Evolutionary conservation across 352 stramenopile genomes (phyloP), one percentile per base, ranked within the genome.

Genomic region (Elongisporangium senticosum): DNA sequence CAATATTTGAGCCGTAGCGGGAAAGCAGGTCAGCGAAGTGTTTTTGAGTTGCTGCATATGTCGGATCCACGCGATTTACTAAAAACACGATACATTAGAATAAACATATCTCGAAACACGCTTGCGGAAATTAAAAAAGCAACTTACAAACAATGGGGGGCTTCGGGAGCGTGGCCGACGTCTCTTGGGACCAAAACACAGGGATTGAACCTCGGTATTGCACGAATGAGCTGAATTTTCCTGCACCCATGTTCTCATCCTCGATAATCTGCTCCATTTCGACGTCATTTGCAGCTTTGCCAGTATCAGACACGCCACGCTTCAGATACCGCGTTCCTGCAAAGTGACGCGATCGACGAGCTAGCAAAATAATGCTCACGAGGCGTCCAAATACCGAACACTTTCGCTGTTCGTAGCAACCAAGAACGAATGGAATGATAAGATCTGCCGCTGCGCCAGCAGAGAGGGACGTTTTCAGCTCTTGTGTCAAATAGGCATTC

Each of bases 151-250:
- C 87, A 49, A 99, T 99, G 0, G 97, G 96, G 3, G 97, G 97
- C 66, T 99, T 99, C 1, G 97, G 97, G 51, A 99, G 88, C 7
- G 96, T 98, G 6, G 98, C 94, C 33, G 84, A 98, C 4, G 91
- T 98, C 62, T 99, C 96, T 72, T 99, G 98, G 0, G 95, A 98
- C 98, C 98, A 99, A 68, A 98, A 99, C 0, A 98, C 98, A n/a
- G 98, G 98, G 70, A 99, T 99, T 3, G 94, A 99, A 4, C 97
- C 97, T 33, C 98, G 90, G 53, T 99, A 94, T 73, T 99, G 97
- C 47, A 99, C 83, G 64, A 96, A 99, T 2, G 89, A 97, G 19
- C 89, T 98, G 65, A 99, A 98, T 19, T 96, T 96, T 17, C 79
- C 93, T 53, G 74, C 93, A 1, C 83, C 83, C 88, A 76, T 96